Evolutionary conservation across 805 yeast genomes (phyloP), one percentile per base, ranked within the genome.

Genomic region (Monosporozyma yasuniensis): DNA sequence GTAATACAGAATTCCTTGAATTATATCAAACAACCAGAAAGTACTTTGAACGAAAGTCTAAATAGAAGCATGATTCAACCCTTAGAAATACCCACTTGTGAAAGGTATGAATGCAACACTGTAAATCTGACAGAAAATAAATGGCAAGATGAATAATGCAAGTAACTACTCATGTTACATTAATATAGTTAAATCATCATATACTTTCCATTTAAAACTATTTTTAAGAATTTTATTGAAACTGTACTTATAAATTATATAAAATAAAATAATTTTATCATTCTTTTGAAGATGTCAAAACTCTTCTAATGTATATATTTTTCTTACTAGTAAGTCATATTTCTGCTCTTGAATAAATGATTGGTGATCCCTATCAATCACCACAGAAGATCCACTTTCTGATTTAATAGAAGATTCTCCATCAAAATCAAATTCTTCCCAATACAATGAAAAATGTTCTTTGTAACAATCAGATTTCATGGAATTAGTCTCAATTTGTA

Each of bases 401-500:
- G 14, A 7, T 18, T 39, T 7, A 44, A 3, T 19, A 8, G 11
- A 39, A 39, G 16, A 11, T 3, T 21, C 27, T 18, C 42, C 45
- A 28, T 65, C 68, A 42, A 65, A 60, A 23, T 63, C 68, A 3
- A 54, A 52, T 49, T 67, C 71, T 43, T 67, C 71, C 69, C 70
- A 67, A 48, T 60, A 50, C 7, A 61, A 39, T 3, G 56, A 52
- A 18, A 53, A 57, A n/a, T 58, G 60, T n/a, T 52, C 52, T 16
- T 56, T 54, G 45, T 52, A 64, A 48, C 65, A 65, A 12, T 53
- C 47, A 3, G 57, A 49, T 27, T 51, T 54, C 58, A 60, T 56
- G 3, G 47, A 16, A 2, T 53, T 59, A 6, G 51, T 56, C 2
- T 52, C 51, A 1, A 51, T 46, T 42, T 57, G 57, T 45, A 50